Evolutionary conservation across 108 stramenopile species (phyloP).

Genomic region (Ochromonas danica): DNA sequence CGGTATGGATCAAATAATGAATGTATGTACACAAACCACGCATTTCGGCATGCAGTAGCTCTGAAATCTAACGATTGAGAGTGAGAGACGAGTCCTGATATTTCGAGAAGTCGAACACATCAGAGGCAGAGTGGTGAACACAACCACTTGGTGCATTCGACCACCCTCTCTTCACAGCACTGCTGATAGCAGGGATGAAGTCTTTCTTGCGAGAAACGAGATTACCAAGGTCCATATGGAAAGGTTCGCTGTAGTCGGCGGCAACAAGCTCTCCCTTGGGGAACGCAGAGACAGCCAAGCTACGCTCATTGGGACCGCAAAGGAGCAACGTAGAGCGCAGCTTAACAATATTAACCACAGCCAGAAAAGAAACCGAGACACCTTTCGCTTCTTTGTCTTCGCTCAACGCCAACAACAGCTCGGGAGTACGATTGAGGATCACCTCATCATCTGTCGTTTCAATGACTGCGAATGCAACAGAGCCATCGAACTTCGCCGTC

Average conservation of each 20-base stretch:
- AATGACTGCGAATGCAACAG: constrained; percentile 69
- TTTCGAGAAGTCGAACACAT: not conserved
- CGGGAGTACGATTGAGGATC: constrained; percentile 33
- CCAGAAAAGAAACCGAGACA: constrained; percentile 41
- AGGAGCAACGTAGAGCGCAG: constrained; percentile 41
- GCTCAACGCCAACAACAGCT: constrained; percentile 34
- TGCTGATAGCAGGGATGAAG: constrained; percentile 19
- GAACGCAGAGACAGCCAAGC: constrained; percentile 39
- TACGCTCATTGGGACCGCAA: constrained; percentile 37
- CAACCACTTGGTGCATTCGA: not conserved
- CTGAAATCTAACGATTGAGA: too few species aligned
- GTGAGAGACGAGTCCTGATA: too few species aligned
- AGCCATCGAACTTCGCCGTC: constrained; percentile 46
- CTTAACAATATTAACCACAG: constrained; percentile 54
- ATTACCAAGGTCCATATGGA: not conserved
- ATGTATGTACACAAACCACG: too few species aligned
- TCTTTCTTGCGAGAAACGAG: constrained; percentile 34
- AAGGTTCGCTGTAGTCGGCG: not conserved
- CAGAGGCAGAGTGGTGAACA: not conserved
- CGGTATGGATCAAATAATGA: too few species aligned
- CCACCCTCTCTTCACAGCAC: constrained; percentile 19
- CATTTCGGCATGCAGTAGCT: too few species aligned
- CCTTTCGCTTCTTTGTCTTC: constrained; percentile 37
- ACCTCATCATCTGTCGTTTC: constrained; percentile 68
- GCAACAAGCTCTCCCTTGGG: not conserved